Evolutionary conservation across 352 stramenopile genomes (phyloP), one percentile per base, ranked within the genome.

Genomic region (Globisporangium barbulae): DNA sequence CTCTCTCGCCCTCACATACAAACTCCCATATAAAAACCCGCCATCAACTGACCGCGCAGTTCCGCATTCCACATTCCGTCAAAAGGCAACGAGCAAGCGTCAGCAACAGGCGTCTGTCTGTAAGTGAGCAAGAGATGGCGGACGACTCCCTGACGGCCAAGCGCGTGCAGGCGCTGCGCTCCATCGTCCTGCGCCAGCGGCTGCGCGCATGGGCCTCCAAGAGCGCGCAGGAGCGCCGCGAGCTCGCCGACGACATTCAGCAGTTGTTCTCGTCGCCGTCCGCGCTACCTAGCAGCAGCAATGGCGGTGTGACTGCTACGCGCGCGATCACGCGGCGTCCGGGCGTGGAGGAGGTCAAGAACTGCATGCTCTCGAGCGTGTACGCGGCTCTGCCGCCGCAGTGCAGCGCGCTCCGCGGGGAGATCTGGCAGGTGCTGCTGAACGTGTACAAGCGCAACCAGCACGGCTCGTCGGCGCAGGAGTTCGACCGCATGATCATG

Each of bases 371-470:
- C 6, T 61, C 70, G 48, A 81, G 69, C 19, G 59, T 77, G 37
- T 86, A 75, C 28, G 73, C 78, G 39, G 75, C 70, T 68, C 53
- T 92, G 9, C 83, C 83, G 31, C 75, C 79, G 17, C 64, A 79
- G 39, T 87, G 76, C 53, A 75, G 72, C 30, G 53, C 70, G 19
- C 63, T 92, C 21, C 78, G 85, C 19, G 79, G 76, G 15, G 81
- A 91, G 65, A 88, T 93, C 64, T 93, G 85, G 85, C 85, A 93
- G 63, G 80, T 93, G 47, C 72, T 93, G 19, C 70, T 93, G 19
- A 86, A 91, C 62, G 85, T 93, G 12, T 90, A 89, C 73, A 89
- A 85, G 68, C 79, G 82, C 42, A 88, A 89, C 64, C 82, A 90
- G 56, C 84, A 91, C 61, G 79, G 81, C 58, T 74, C 79, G 0